Evolutionary conservation across 495 filamentous ascomycete genomes (phyloP).

Genomic region (Aspergillus hancockii): DNA sequence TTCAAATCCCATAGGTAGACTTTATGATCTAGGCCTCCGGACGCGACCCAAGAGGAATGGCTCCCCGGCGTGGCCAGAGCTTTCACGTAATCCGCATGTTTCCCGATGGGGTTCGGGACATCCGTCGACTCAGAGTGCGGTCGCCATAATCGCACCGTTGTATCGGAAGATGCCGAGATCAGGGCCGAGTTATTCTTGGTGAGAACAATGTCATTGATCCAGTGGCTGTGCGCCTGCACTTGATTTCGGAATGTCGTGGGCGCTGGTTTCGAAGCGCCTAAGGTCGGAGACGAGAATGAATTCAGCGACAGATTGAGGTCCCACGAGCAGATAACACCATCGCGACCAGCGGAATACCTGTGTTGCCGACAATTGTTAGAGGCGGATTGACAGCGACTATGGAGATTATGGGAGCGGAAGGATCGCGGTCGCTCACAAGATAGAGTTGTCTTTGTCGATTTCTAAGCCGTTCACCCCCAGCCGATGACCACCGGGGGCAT

Average conservation of each 20-base stretch:
- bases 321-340: constrained; percentile 96
- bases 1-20: constrained; percentile 92
- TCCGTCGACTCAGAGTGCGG: constrained; percentile 70
- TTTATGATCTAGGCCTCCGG: constrained; percentile 92
- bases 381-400: constrained; percentile 7
- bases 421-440: constrained; percentile 64
- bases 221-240: constrained; percentile 97
- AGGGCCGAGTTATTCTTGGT: constrained; percentile 79
- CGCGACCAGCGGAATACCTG: constrained; percentile 94
- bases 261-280: constrained; percentile 30
- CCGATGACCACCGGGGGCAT: constrained; percentile 87
- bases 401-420: not conserved
- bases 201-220: constrained; percentile 96
- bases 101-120: constrained; percentile 79
- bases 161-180: constrained; percentile 92
- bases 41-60: constrained; percentile 85
- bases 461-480: constrained; percentile 93
- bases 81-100: constrained; percentile 96
- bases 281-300: constrained; percentile 37
- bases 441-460: constrained; percentile 78
- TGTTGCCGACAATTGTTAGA: constrained; percentile 24
- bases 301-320: constrained; percentile 63
- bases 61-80: constrained; percentile 76
- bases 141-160: constrained; percentile 92
- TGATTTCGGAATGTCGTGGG: constrained; percentile 78